A percentile compares a stretch with the other conserved stretches of the same genome.
Conservation (phyloP, 2,329 filamentous ascomycete species). For the Shiraia bambusicola region DNA sequence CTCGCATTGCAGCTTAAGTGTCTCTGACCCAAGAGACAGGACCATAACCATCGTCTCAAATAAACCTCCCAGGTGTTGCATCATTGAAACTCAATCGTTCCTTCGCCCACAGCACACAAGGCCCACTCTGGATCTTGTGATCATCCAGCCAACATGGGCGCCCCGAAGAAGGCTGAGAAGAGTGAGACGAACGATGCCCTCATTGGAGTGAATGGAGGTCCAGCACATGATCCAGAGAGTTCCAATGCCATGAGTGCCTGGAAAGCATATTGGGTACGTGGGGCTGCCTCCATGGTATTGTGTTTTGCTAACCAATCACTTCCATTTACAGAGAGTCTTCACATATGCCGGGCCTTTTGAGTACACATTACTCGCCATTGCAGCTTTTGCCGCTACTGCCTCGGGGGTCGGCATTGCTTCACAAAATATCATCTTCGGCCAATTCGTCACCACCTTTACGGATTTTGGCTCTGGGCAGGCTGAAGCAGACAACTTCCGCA, state of each 20-base stretch:
- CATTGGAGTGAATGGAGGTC: too few relatives aligned
- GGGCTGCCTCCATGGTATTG: neutral
- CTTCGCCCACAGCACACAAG: too few relatives aligned
- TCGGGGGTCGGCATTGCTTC: conserved; percentile 15
- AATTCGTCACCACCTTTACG: conserved; percentile 13
- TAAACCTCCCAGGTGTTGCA: too few relatives aligned
- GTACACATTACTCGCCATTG: conserved; percentile 5
- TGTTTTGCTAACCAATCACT: neutral
- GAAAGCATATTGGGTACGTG: conserved; percentile 14
- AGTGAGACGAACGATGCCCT: too few relatives aligned
- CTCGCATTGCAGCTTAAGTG: too few relatives aligned
- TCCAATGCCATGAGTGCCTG: conserved; percentile 14
- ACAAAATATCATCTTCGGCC: conserved; percentile 14
- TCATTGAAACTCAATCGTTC: too few relatives aligned
- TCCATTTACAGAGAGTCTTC: conserved; percentile 5
- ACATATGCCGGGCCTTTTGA: conserved; percentile 9
- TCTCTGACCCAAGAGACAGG: too few relatives aligned
- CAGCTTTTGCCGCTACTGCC: conserved; percentile 7
- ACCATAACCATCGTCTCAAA: too few relatives aligned
- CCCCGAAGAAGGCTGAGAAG: too few relatives aligned
- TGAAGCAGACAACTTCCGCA: conserved; percentile 1
- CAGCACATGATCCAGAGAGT: too few relatives aligned
- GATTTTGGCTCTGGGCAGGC: conserved; percentile 9
- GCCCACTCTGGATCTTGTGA: too few relatives aligned
- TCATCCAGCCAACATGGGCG: too few relatives aligned